Percentiles rank a stretch among this genome's conserved stretches.
phyloP scores from a whole-genome alignment of 2,329 filamentous ascomycete genomes.

The Phialocephala sp. region DNA sequence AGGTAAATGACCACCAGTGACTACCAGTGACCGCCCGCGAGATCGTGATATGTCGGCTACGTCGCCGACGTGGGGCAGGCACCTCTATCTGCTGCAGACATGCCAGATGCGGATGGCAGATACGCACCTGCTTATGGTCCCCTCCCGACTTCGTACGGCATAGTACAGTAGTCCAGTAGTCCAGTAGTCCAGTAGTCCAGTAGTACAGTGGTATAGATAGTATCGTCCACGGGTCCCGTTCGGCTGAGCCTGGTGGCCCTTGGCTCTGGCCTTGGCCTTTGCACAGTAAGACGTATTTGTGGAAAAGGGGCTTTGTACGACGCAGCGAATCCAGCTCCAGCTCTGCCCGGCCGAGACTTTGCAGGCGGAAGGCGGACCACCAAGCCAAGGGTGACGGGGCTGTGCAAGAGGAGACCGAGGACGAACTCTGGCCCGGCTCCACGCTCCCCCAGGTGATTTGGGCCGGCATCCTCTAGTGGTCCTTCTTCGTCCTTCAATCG shows the following conservation, averaged over 20 bases:
- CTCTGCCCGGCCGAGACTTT: not conserved
- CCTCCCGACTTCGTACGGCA: not conserved
- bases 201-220: no score
- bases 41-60: no score
- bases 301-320: constrained; percentile 4
- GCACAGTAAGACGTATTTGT: not conserved
- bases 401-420: not conserved
- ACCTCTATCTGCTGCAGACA: not conserved
- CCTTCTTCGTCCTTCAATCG: no score
- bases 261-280: not conserved
- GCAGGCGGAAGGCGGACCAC: no score
- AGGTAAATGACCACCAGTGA: no score
- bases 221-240: no score
- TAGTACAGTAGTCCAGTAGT: no score
- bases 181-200: no score
- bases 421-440: not conserved
- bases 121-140: not conserved
- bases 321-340: not conserved
- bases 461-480: no score
- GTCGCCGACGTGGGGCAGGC: not conserved
- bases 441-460: no score
- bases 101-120: not conserved
- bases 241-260: no score
- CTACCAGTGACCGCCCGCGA: no score
- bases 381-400: not conserved